Percentiles rank a stretch among this genome's conserved stretches.
phyloP scores from a whole-genome alignment of 441 rosid genomes.

The Pelargonium australe region DNA sequence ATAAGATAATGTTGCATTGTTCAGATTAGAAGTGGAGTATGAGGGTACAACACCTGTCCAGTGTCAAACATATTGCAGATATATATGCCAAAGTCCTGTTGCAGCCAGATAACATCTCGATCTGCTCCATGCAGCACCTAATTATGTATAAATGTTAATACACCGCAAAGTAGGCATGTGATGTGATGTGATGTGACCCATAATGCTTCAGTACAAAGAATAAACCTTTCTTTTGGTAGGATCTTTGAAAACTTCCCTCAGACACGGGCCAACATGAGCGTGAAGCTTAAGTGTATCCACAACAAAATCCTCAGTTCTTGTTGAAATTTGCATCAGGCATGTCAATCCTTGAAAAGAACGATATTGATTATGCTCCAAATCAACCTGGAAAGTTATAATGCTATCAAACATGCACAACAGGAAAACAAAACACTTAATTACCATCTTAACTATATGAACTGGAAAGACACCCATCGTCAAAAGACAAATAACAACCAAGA shows the following conservation, averaged over 20 bases:
- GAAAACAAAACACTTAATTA: too few relatives aligned
- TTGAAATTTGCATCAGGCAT: constrained; percentile 93
- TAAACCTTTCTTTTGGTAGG: constrained; percentile 80
- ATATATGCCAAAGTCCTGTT: constrained; percentile 91
- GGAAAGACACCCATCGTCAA: background rate
- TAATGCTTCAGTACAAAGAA: background rate
- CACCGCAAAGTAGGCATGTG: constrained; percentile 15
- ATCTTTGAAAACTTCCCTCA: constrained; percentile 84
- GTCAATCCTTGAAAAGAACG: constrained; percentile 95
- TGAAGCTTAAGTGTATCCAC: constrained; percentile 83
- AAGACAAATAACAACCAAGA: background rate
- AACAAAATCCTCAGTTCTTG: constrained; percentile 81
- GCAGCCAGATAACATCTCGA: constrained; percentile 91
- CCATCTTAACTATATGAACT: too few relatives aligned
- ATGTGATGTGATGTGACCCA: background rate
- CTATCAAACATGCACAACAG: constrained; percentile 4
- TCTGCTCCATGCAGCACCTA: constrained; percentile 99
- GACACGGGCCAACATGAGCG: constrained; percentile 70
- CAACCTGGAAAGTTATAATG: constrained; percentile 49
- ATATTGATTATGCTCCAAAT: constrained; percentile 94
- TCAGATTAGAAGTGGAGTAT: background rate
- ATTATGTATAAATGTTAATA: constrained; percentile 28
- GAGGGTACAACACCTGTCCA: constrained; percentile 64
- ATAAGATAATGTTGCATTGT: background rate
- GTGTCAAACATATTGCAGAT: constrained; percentile 95